Base-by-base conservation (phyloP, 2,329 filamentous ascomycete species). In the Nemania serpens region DNA sequence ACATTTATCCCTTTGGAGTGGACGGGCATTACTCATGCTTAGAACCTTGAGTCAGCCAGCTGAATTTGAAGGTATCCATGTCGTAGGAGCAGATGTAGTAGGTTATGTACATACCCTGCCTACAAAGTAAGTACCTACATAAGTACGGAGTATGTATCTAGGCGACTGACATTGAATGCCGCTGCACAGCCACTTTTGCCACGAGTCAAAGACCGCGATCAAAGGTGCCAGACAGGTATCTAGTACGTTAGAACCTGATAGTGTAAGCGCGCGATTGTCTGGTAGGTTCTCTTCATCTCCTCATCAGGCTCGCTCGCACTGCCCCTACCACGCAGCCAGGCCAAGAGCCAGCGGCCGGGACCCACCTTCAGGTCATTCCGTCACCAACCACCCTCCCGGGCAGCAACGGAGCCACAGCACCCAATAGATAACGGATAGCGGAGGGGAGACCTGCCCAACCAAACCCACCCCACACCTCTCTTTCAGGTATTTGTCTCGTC, bases 401-500 rank as follows among this genome's bases (percentile, higher is more conserved):
- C n/a, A 22, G 18, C 36, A 20, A 50, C 13, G 11, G 47, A 15
- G n/a, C 18, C 3, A 20, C 33, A 20, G 7, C 2, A 18, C 15
- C 47, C 47, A 49, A 49, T 49, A 49, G 47, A 49, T 49, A 49
- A 49, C 33, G 18, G 47, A 49, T 49, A 36, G 33, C 25, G 5
- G 20, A 18, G 42, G 22, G 5, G 20, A 11, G 7, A 10, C 6
- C 37, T 37, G 48, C 48, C 55, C 42, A 53, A 34, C 64, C 51
- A 61, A 29, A n/a, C n/a, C n/a, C n/a, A n/a, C n/a, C 29, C 29
- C 45, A 13, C n/a, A n/a, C 15, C 33, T 29, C 43, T 53, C 55
- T 52, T 57, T 47, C 57, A 63, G 61, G 49, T 63, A 55, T 58
- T 56, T 61, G 58, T 58, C 43, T 56, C 49, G 54, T 58, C 51